Evolutionary conservation across 208 protist species (phyloP).

Genomic region (Trypanosoma conorhini): DNA sequence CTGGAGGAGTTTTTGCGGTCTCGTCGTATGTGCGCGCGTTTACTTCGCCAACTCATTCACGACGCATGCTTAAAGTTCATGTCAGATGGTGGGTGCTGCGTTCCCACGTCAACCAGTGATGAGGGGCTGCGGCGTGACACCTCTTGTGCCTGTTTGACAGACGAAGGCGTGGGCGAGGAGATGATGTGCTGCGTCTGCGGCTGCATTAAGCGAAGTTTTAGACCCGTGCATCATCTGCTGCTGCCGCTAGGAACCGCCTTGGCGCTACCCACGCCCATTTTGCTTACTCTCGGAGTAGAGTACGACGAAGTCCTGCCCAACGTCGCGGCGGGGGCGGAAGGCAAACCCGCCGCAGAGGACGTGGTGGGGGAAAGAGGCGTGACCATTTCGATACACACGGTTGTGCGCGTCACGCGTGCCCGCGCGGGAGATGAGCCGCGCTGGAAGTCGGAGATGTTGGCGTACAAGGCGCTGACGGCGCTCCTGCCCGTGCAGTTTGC

Average conservation of each 20-base stretch:
- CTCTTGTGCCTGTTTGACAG: neutral
- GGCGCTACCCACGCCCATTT: conserved; percentile 15
- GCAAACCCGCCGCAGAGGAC: neutral
- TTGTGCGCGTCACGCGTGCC: conserved; percentile 3
- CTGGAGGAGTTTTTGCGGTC: conserved; percentile 21
- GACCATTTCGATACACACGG: conserved; percentile 2
- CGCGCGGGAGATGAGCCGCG: neutral
- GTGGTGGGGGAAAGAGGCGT: neutral
- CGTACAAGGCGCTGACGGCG: conserved; percentile 6
- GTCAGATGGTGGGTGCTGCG: neutral
- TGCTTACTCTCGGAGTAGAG: neutral
- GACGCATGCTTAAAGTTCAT: conserved; percentile 25
- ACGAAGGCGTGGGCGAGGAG: neutral
- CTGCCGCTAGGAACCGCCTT: conserved; percentile 3
- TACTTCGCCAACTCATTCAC: conserved; percentile 25
- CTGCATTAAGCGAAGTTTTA: neutral
- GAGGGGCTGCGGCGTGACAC: neutral
- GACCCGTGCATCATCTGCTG: conserved; percentile 16
- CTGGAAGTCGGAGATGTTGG: conserved; percentile 8
- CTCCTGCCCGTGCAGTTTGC: conserved; percentile 23
- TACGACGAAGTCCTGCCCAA: neutral
- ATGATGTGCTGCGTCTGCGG: neutral
- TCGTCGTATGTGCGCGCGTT: conserved; percentile 7
- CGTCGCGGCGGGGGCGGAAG: neutral
- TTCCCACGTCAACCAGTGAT: neutral